Conservation (phyloP, 1,284 basidiomycete genomes). For the Moesziomyces globuligerus region DNA sequence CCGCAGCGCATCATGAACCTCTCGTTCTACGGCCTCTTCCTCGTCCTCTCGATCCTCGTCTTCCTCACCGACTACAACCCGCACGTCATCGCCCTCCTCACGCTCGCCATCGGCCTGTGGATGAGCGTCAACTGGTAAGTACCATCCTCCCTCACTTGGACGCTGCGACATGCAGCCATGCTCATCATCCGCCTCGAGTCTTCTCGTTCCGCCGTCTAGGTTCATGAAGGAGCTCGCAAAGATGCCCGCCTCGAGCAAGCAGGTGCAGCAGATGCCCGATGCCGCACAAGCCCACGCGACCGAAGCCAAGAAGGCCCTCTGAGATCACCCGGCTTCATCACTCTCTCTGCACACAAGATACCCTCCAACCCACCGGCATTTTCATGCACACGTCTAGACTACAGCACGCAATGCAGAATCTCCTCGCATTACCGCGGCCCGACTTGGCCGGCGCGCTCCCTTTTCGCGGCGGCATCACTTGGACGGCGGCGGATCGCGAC, state of each 20-base stretch:
- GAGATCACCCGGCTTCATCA: background rate
- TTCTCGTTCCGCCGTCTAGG: conserved; percentile 10
- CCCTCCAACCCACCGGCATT: background rate
- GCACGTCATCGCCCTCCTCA: conserved; percentile 66
- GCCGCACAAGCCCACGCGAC: background rate
- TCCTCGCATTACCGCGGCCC: too few species aligned
- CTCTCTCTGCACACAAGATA: background rate
- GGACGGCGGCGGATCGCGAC: conserved; percentile 4
- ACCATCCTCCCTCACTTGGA: background rate
- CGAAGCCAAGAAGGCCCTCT: conserved; percentile 26
- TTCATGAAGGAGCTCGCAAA: conserved; percentile 54
- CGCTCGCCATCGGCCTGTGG: conserved; percentile 64
- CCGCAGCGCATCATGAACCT: conserved; percentile 65
- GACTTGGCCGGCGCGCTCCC: too few species aligned
- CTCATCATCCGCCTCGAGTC: background rate
- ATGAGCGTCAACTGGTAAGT: conserved; percentile 67
- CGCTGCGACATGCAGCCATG: background rate
- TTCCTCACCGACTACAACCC: conserved; percentile 64
- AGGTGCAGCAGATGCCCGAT: conserved; percentile 52
- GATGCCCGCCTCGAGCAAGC: conserved; percentile 38
- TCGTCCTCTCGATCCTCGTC: conserved; percentile 61
- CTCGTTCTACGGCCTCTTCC: conserved; percentile 68
- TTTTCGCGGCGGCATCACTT: too few species aligned
- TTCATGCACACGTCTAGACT: too few species aligned
- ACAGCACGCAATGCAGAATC: too few species aligned